Evolutionary conservation across 2,329 filamentous ascomycete genomes (phyloP), one percentile per base, ranked within the genome.

Genomic region (Amphichorda felina): DNA sequence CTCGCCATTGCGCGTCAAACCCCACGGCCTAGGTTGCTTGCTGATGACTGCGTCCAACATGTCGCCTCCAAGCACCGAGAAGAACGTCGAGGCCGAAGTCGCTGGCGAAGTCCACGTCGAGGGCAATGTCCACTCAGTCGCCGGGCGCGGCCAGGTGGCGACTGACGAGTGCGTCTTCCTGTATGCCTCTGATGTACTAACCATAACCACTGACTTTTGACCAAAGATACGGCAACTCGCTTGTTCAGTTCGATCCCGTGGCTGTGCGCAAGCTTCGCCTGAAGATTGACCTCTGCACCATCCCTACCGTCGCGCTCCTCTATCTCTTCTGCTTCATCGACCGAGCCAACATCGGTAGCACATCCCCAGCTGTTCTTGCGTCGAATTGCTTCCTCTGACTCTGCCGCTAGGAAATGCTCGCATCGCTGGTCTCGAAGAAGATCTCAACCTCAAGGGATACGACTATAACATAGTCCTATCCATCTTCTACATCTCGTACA

Each of bases 401-500:
- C 3, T 5, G 5, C 15, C 15, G 13, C 18, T 14, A 79, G 75
- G 78, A n/a, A 84, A 83, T 50, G 79, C 78, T 2, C 69, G 66
- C 41, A 59, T 83, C n/a, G 78, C 77, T 4, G 77, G 77, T 0
- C 59, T 84, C 14, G 73, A 79, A 37, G 63, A 59, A 22, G 79
- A 82, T 35, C 64, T 85, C 1, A 49, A 58, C 0, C 55, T 85
- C 37, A 54, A 50, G 10, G 68, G 68, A 18, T 75, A 80, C 48
- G 78, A 82, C 49, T 86, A 83, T 60, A 86, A 85, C 48, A 56
- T 57, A 18, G 61, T 83, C 2, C 63, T 86, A 3, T 77, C 77
- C 10, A 50, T 76, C 42, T 85, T 85, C 57, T 85, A 81, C 54
- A 65, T 86, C 49, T 73, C 72, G 7, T 86, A 86, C 54, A 82